Evolutionary conservation across 768 basidiomycete genomes (phyloP).

Genomic region (Pilatotrama ljubarskyi): DNA sequence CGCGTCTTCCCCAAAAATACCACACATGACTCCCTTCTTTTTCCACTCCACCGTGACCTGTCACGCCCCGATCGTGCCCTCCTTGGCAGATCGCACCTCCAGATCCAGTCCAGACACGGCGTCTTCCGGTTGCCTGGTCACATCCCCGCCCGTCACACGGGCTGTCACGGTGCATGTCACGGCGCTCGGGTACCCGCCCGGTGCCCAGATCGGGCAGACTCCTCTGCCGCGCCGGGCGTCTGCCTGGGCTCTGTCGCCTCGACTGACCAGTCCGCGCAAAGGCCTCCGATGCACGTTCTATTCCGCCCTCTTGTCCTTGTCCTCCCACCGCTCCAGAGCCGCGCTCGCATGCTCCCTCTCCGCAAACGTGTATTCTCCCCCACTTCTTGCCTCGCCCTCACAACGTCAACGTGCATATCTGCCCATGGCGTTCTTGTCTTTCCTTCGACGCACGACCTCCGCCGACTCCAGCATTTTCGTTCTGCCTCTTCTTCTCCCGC

Average conservation of each 20-base stretch:
- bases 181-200: conserved; percentile 4
- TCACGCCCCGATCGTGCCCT: conserved; percentile 16
- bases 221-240: not conserved
- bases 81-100: conserved; percentile 16
- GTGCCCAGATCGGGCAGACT: conserved; percentile 5
- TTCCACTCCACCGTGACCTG: conserved; percentile 18
- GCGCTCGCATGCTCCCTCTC: not conserved
- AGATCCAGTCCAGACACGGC: conserved; percentile 11
- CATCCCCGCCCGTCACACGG: not conserved
- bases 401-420: not conserved
- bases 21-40: conserved; percentile 15
- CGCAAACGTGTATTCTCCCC: conserved; percentile 7
- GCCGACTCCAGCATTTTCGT: not conserved
- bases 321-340: not conserved
- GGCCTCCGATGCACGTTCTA: conserved; percentile 13
- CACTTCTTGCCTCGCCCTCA: not conserved
- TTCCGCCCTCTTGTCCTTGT: not conserved
- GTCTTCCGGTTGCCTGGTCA: conserved; percentile 5
- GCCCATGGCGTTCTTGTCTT: not conserved
- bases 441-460: not conserved
- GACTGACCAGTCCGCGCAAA: conserved; percentile 14
- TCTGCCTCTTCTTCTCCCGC: not conserved
- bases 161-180: not conserved
- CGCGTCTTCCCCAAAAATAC: conserved; percentile 14
- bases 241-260: not conserved